Conservation (phyloP, 208 protist genomes). For the Novymonas esmeraldas region DNA sequence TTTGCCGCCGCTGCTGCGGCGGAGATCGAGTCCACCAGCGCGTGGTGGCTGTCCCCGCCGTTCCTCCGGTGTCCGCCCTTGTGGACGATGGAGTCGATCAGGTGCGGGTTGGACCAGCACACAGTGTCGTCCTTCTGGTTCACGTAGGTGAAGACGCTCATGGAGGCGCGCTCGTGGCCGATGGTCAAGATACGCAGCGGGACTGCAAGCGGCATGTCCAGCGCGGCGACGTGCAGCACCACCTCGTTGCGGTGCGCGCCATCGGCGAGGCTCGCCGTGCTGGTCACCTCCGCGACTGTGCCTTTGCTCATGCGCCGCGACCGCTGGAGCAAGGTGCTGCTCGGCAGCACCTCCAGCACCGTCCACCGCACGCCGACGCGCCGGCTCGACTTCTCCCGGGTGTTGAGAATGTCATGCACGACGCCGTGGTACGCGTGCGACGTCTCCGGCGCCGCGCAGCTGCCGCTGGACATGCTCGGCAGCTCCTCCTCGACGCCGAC, state of each 20-base stretch:
- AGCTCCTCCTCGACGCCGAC: background rate
- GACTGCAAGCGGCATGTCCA: constrained; percentile 22
- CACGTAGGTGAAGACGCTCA: constrained; percentile 48
- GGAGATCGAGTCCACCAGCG: background rate
- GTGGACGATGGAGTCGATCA: constrained; percentile 30
- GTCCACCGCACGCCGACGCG: constrained; percentile 26
- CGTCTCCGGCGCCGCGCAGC: constrained; percentile 6
- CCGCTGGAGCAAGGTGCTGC: background rate
- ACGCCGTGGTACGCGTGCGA: constrained; percentile 16
- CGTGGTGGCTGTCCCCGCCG: constrained; percentile 2
- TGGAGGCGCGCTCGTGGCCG: constrained; percentile 50
- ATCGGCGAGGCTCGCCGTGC: background rate
- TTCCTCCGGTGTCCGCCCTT: background rate
- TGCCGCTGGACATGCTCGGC: background rate
- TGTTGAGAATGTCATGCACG: constrained; percentile 26
- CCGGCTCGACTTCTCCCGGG: constrained; percentile 13
- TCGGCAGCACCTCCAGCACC: constrained; percentile 21
- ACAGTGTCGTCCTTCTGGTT: constrained; percentile 20
- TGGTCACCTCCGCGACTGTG: background rate
- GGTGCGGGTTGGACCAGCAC: constrained; percentile 53
- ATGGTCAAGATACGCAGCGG: constrained; percentile 37
- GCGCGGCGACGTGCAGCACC: constrained; percentile 34
- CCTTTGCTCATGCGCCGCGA: background rate
- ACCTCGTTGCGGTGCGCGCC: constrained; percentile 21
- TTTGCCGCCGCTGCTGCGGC: background rate